Conservation (phyloP, 2,329 filamentous ascomycete species). For the Talaromyces verruculosus region DNA sequence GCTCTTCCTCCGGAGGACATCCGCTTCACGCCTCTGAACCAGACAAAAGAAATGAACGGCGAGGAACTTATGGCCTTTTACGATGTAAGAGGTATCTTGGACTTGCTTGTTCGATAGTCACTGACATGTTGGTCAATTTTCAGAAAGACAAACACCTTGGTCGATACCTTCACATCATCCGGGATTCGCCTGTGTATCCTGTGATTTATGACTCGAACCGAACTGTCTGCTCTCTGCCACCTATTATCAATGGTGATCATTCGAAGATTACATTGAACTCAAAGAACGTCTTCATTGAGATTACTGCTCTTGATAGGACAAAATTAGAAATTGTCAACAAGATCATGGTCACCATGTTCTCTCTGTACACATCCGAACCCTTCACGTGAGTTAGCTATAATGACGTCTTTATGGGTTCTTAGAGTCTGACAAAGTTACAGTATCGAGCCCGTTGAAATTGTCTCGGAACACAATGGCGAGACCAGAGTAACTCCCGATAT, state of each 20-base stretch:
- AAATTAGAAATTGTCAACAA: conserved; percentile 95
- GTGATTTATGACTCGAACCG: conserved; percentile 90
- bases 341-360: conserved; percentile 98
- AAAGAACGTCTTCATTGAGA: conserved; percentile 93
- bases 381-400: conserved; percentile 61
- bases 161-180: conserved; percentile 89
- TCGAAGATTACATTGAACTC: conserved; percentile 93
- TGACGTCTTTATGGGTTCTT: neutral
- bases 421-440: conserved; percentile 28
- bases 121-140: conserved; percentile 10
- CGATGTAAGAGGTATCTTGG: conserved; percentile 52
- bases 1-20: conserved; percentile 89
- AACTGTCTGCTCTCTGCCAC: conserved; percentile 86
- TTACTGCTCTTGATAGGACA: conserved; percentile 91
- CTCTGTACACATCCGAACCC: conserved; percentile 78
- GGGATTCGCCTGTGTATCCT: conserved; percentile 89
- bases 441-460: conserved; percentile 87
- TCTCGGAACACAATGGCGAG: conserved; percentile 86
- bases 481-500: conserved; percentile 80
- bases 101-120: neutral
- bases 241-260: conserved; percentile 96
- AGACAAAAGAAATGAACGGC: conserved; percentile 81
- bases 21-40: conserved; percentile 86
- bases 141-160: conserved; percentile 88
- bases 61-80: conserved; percentile 93